phyloP scores from a whole-genome alignment of 169 alveolate genomes.

The Plasmodium gonderi region DNA sequence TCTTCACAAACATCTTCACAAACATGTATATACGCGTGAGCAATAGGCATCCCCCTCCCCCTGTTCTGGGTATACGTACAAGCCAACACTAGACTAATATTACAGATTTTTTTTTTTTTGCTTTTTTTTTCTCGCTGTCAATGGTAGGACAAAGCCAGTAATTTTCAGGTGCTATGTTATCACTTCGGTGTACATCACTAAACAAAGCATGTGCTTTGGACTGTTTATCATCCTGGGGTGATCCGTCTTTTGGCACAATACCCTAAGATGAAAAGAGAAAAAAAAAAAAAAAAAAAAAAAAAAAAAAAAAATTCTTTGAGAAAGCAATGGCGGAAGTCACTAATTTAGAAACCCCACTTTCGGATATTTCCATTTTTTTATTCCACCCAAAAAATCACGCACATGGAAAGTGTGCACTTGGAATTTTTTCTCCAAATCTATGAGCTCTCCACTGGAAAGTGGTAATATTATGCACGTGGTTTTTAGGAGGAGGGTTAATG shows the following conservation, averaged over 20 bases:
- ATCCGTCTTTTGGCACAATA: constrained; percentile 63
- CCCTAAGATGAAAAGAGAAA: constrained; percentile 5
- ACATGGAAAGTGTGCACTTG: no score
- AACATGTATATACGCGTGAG: no score
- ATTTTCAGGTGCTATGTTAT: constrained; percentile 71
- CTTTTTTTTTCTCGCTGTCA: constrained; percentile 47
- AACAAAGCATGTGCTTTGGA: constrained; percentile 51
- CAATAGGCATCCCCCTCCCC: no score
- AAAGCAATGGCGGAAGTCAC: not conserved
- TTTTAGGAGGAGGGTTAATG: no score
- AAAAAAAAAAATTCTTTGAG: not conserved
- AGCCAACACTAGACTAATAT: not conserved
- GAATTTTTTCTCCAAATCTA: no score
- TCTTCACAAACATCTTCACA: no score
- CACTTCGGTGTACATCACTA: constrained; percentile 48
- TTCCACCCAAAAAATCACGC: no score
- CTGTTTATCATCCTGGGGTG: not conserved
- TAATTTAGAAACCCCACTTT: no score
- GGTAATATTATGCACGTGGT: no score
- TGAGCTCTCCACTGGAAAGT: no score
- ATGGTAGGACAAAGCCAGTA: constrained; percentile 70
- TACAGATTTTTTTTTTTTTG: not conserved
- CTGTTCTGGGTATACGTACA: no score
- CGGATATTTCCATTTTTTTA: no score
- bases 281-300: not conserved